Evolutionary conservation across 148 eudicot genomes (phyloP).

Genomic region (Persicaria maculosa): DNA sequence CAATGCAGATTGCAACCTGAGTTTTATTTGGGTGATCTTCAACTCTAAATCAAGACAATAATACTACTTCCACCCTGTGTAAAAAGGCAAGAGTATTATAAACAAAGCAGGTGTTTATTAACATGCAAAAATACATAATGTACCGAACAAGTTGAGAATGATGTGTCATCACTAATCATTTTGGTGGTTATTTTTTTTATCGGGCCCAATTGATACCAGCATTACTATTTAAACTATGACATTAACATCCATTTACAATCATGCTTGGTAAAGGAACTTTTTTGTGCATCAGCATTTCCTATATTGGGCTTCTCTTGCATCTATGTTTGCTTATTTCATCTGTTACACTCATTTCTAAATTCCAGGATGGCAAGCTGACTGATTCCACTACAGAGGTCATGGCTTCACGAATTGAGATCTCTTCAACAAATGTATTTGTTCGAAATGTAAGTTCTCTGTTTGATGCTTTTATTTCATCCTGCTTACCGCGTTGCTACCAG

Average conservation of each 20-base stretch:
- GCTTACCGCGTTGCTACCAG: neutral
- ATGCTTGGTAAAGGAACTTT: neutral
- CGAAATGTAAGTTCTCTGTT: slow-evolving; percentile 28
- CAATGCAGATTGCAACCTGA: neutral
- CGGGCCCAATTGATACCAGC: neutral
- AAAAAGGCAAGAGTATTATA: neutral
- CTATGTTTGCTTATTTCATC: neutral
- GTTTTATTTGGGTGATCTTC: neutral
- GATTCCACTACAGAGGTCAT: slow-evolving; percentile 18
- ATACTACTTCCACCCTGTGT: neutral
- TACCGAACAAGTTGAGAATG: neutral
- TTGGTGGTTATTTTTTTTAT: neutral
- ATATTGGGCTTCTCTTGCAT: neutral
- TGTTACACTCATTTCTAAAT: neutral
- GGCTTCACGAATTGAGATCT: slow-evolving; percentile 22
- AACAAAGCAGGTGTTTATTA: neutral
- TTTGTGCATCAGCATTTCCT: neutral
- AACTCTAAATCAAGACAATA: neutral
- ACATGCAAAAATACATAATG: neutral
- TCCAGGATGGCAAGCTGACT: slow-evolving; percentile 26
- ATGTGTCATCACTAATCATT: neutral
- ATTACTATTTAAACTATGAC: neutral
- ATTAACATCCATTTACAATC: neutral
- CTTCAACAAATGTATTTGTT: slow-evolving; percentile 36
- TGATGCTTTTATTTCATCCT: neutral